phyloP scores from a whole-genome alignment of 1,139 yeast genomes.

The Candida dubliniensis region DNA sequence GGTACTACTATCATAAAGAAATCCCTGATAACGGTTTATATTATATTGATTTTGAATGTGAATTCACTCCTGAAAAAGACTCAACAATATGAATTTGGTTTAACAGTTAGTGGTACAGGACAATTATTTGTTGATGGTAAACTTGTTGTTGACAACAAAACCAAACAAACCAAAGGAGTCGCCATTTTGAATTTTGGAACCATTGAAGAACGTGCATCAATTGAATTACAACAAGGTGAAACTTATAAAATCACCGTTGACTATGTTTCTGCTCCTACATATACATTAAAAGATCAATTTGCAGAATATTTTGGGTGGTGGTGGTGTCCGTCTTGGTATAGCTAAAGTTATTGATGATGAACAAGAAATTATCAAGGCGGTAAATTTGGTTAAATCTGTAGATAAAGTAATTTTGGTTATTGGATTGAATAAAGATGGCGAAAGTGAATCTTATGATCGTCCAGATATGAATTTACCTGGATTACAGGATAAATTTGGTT shows the following conservation, averaged over 20 bases:
- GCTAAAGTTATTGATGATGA: slow-evolving; percentile 21
- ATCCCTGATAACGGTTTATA: slow-evolving; percentile 20
- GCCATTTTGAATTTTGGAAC: slow-evolving; percentile 50
- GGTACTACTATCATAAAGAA: slow-evolving; percentile 38
- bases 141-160: slow-evolving; percentile 56
- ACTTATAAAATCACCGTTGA: slow-evolving; percentile 45
- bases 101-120: slow-evolving; percentile 53
- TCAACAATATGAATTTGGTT: slow-evolving; percentile 52
- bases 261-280: slow-evolving; percentile 54
- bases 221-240: slow-evolving; percentile 41
- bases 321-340: slow-evolving; percentile 33
- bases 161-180: slow-evolving; percentile 48
- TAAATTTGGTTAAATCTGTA: slow-evolving; percentile 26
- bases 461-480: slow-evolving; percentile 43
- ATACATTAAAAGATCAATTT: slow-evolving; percentile 19
- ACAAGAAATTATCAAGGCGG: slow-evolving; percentile 25
- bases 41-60: slow-evolving; percentile 46
- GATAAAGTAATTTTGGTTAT: slow-evolving; percentile 44
- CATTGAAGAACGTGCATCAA: slow-evolving; percentile 42
- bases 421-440: slow-evolving; percentile 39
- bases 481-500: slow-evolving; percentile 47
- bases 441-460: slow-evolving; percentile 36
- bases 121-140: slow-evolving; percentile 50
- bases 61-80: slow-evolving; percentile 45
- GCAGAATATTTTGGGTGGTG: slow-evolving; percentile 24